Evolutionary conservation across 192 early-diverging fungal genomes (phyloP).

Genomic region (Chytriomyces confervae): DNA sequence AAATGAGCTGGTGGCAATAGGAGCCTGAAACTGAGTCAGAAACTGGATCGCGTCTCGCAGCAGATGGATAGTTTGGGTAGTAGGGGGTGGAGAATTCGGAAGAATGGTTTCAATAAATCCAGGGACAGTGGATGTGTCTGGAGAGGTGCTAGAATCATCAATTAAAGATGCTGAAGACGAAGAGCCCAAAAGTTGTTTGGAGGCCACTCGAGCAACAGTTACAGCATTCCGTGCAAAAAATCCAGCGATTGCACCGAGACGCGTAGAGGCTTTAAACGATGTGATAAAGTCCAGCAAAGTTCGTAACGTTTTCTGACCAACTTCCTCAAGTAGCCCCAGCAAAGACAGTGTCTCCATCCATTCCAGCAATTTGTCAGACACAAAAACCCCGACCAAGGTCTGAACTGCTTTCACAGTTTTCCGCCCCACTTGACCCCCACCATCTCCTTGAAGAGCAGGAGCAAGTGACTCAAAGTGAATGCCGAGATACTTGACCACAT

Average conservation of each 20-base stretch:
- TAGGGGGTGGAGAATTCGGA: background rate
- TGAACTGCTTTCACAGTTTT: slow-evolving; percentile 19
- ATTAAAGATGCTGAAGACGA: background rate
- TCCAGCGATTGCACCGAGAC: slow-evolving; percentile 13
- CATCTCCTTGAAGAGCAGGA: background rate
- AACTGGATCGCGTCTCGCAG: slow-evolving; percentile 14
- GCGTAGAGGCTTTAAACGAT: background rate
- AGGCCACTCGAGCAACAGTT: background rate
- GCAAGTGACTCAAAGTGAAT: slow-evolving; percentile 10
- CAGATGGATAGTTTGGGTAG: background rate
- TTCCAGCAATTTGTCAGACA: slow-evolving; percentile 30
- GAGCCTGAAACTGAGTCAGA: slow-evolving; percentile 20
- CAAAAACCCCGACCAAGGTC: slow-evolving; percentile 22
- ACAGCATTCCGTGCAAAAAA: slow-evolving; percentile 14
- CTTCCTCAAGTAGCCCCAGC: slow-evolving; percentile 6
- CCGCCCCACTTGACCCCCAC: slow-evolving; percentile 1
- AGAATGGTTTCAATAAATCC: slow-evolving; percentile 17
- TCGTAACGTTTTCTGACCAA: background rate
- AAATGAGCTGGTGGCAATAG: slow-evolving; percentile 13
- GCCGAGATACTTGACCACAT: slow-evolving; percentile 17
- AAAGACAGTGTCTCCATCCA: slow-evolving; percentile 32
- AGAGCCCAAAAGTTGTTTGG: slow-evolving; percentile 3
- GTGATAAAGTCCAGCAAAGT: background rate
- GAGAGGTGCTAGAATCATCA: background rate
- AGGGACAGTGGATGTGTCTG: background rate